phyloP scores from a whole-genome alignment of 2,329 filamentous ascomycete species.

The Exophiala sp. region DNA sequence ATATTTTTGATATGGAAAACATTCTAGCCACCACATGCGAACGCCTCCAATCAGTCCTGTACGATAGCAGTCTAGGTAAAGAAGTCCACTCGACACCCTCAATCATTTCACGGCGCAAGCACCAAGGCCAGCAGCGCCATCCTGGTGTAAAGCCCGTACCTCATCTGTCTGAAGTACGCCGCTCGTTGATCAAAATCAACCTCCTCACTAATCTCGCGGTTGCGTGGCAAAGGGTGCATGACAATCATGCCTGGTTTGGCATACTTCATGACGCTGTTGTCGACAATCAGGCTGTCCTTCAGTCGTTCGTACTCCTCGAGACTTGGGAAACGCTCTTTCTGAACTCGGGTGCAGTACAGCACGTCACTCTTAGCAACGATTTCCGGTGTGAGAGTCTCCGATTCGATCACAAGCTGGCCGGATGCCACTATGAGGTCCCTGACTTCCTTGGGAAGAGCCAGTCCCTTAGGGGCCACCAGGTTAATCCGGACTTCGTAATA shows the following conservation, averaged over 20 bases:
- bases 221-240: slow-evolving; percentile 90
- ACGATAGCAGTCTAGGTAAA: neutral
- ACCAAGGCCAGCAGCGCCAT: slow-evolving; percentile 96
- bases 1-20: neutral
- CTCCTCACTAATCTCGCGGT: slow-evolving; percentile 88
- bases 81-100: neutral
- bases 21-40: neutral
- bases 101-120: slow-evolving; percentile 50
- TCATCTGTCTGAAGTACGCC: slow-evolving; percentile 98
- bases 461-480: slow-evolving; percentile 74
- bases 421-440: slow-evolving; percentile 64
- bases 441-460: slow-evolving; percentile 70
- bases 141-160: slow-evolving; percentile 93
- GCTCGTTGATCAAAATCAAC: slow-evolving; percentile 96
- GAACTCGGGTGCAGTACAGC: slow-evolving; percentile 92
- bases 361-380: slow-evolving; percentile 84
- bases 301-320: slow-evolving; percentile 74
- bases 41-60: neutral
- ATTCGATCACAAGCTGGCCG: slow-evolving; percentile 71
- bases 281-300: slow-evolving; percentile 82
- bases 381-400: slow-evolving; percentile 73
- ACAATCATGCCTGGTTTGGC: slow-evolving; percentile 92
- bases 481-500: slow-evolving; percentile 95
- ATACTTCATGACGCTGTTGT: slow-evolving; percentile 82
- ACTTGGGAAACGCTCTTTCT: slow-evolving; percentile 91